Percentiles rank a stretch among this genome's conserved stretches.
Evolutionary conservation across 2,329 filamentous ascomycete genomes (phyloP).

Genomic region (Talaromyces pinophilus): DNA sequence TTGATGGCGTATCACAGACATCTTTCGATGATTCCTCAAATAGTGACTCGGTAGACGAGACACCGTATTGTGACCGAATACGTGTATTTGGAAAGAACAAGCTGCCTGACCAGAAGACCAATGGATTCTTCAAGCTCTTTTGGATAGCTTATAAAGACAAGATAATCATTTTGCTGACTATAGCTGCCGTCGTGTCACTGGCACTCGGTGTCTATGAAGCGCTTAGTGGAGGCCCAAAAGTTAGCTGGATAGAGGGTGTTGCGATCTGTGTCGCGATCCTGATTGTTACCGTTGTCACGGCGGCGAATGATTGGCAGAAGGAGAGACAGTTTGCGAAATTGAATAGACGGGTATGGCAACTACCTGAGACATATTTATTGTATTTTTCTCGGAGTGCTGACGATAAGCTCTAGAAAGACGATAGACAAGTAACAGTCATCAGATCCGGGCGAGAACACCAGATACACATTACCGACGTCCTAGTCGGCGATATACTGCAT

Average conservation of each 20-base stretch:
- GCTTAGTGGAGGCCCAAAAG: constrained; percentile 51
- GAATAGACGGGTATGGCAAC: constrained; percentile 49
- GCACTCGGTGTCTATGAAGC: constrained; percentile 70
- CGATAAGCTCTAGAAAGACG: constrained; percentile 53
- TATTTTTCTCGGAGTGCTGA: too few relatives aligned
- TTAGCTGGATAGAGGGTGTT: constrained; percentile 69
- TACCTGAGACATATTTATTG: too few relatives aligned
- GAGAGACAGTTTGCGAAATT: constrained; percentile 66
- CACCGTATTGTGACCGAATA: background rate
- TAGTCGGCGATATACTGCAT: constrained; percentile 70
- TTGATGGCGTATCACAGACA: background rate
- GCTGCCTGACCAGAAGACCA: background rate
- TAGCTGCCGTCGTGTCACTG: constrained; percentile 68
- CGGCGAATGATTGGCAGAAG: constrained; percentile 68
- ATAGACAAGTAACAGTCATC: constrained; percentile 66
- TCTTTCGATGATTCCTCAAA: background rate
- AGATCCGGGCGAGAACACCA: constrained; percentile 66
- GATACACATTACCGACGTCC: constrained; percentile 66
- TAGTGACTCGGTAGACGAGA: background rate
- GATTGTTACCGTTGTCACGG: constrained; percentile 64
- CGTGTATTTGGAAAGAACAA: background rate
- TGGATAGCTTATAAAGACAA: constrained; percentile 75
- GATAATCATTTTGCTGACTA: constrained; percentile 68
- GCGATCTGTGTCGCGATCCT: constrained; percentile 66
- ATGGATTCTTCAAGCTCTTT: constrained; percentile 56